These are phyloP conservation scores for Verticillium alfalfae DNA, from an alignment of 2,329 filamentous ascomycete species.

Conservation along the genomic window DNA sequence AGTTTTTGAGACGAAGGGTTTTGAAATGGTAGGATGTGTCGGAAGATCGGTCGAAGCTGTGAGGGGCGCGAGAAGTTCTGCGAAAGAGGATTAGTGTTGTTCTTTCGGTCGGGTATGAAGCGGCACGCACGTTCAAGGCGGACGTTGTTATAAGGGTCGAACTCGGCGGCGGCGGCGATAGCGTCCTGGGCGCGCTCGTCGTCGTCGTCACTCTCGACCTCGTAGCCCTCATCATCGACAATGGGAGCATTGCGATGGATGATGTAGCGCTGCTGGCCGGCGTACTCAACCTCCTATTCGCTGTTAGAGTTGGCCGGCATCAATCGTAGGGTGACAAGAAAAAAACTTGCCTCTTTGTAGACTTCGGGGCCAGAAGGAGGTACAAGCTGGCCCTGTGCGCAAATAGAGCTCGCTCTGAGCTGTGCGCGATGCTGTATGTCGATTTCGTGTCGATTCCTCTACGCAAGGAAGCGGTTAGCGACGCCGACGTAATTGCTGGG, in stretches of 20 bases:
- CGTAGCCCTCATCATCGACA: constrained; percentile 73
- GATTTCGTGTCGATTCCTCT: too few relatives aligned
- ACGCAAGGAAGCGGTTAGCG: constrained; percentile 15
- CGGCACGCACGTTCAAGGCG: constrained; percentile 59
- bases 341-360: constrained; percentile 56
- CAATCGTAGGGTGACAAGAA: not conserved
- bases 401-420: constrained; percentile 66
- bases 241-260: constrained; percentile 68
- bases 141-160: constrained; percentile 70
- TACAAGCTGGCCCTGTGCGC: constrained; percentile 64
- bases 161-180: constrained; percentile 56
- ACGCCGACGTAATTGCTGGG: not conserved
- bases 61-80: constrained; percentile 70
- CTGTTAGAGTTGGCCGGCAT: not conserved
- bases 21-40: constrained; percentile 67
- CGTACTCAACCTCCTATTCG: constrained; percentile 63
- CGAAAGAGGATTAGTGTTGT: constrained; percentile 5
- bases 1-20: constrained; percentile 68
- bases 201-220: constrained; percentile 67
- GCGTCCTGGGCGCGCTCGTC: constrained; percentile 57
- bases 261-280: constrained; percentile 66
- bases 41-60: constrained; percentile 70
- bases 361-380: constrained; percentile 59
- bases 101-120: not conserved
- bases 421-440: too few relatives aligned